phyloP scores from a whole-genome alignment of 2,329 filamentous ascomycete genomes.

The Pseudonectria foliicola region DNA sequence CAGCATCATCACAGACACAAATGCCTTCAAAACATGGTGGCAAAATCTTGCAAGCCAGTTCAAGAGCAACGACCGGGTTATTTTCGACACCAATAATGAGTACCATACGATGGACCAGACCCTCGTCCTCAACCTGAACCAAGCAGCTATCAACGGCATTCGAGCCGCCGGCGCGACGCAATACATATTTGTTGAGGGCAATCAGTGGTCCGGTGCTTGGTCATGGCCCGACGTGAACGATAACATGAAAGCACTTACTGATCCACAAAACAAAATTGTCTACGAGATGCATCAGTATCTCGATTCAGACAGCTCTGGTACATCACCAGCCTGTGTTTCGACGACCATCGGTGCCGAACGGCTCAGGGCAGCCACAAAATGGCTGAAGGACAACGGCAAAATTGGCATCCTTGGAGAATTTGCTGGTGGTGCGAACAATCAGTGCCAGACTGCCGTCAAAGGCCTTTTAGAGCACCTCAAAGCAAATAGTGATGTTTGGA shows the following conservation, averaged over 20 bases:
- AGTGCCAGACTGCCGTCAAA: conserved; percentile 44
- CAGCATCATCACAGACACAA: conserved; percentile 44
- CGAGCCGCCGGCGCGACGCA: conserved; percentile 52
- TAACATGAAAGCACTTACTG: conserved; percentile 37
- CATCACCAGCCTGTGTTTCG: conserved; percentile 39
- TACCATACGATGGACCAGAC: conserved; percentile 55
- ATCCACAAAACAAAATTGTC: conserved; percentile 43
- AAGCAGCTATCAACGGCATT: conserved; percentile 57
- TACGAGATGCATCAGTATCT: conserved; percentile 58
- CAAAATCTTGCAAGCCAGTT: conserved; percentile 47
- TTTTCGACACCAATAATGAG: conserved; percentile 64
- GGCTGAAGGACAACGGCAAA: conserved; percentile 50
- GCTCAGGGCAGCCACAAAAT: conserved; percentile 41
- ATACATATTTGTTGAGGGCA: conserved; percentile 51
- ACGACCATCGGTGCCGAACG: conserved; percentile 42
- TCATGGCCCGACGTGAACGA: conserved; percentile 34
- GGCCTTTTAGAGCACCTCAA: conserved; percentile 45
- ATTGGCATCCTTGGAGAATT: conserved; percentile 49
- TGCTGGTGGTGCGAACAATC: conserved; percentile 45
- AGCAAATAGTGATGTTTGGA: conserved; percentile 52
- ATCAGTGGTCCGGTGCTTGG: conserved; percentile 47
- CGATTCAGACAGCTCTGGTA: conserved; percentile 46
- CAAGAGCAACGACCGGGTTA: conserved; percentile 45
- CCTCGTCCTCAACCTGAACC: conserved; percentile 54
- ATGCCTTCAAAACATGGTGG: conserved; percentile 52